Percentiles rank a stretch among this genome's conserved stretches.
Evolutionary conservation across 106 monocot species (phyloP).

Genomic region (Acorus calamus): DNA sequence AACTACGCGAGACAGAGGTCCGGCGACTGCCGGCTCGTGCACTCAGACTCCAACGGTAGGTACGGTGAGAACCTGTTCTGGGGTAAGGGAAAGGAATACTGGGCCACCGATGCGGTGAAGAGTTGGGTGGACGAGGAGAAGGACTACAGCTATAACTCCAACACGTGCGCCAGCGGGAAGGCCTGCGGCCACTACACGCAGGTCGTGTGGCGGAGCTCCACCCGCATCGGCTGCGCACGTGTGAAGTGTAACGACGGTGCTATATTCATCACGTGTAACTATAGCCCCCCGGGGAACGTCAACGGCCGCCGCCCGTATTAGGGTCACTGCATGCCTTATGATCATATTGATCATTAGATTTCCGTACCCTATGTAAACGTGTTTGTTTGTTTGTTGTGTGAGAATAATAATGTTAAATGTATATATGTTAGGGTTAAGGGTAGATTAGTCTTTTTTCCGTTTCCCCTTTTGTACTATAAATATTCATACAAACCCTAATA

Average conservation of each 20-base stretch:
- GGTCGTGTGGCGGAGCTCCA: constrained; percentile 3
- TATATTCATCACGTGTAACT: constrained; percentile 6
- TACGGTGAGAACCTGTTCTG: constrained; percentile 16
- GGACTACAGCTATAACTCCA: constrained; percentile 5
- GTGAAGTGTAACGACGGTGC: constrained; percentile 3
- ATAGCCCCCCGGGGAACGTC: constrained; percentile 6
- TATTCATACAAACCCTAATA: no score
- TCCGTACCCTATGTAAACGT: neutral
- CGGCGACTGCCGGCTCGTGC: constrained; percentile 1
- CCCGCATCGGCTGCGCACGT: constrained; percentile 8
- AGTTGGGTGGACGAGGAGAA: constrained; percentile 4
- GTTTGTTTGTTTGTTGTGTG: no score
- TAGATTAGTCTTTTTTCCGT: no score
- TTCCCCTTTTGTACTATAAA: no score
- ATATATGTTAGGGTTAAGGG: no score
- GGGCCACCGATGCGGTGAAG: constrained; percentile 5
- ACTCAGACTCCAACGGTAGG: neutral
- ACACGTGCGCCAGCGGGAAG: neutral
- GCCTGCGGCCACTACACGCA: constrained; percentile 17
- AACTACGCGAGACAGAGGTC: neutral
- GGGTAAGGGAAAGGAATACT: neutral
- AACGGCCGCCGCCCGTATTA: constrained; percentile 7
- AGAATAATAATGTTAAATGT: no score
- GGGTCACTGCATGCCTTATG: no score
- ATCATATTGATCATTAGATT: neutral